Evolutionary conservation across 2,329 filamentous ascomycete species (phyloP).

Genomic region (Cadophora gregata): DNA sequence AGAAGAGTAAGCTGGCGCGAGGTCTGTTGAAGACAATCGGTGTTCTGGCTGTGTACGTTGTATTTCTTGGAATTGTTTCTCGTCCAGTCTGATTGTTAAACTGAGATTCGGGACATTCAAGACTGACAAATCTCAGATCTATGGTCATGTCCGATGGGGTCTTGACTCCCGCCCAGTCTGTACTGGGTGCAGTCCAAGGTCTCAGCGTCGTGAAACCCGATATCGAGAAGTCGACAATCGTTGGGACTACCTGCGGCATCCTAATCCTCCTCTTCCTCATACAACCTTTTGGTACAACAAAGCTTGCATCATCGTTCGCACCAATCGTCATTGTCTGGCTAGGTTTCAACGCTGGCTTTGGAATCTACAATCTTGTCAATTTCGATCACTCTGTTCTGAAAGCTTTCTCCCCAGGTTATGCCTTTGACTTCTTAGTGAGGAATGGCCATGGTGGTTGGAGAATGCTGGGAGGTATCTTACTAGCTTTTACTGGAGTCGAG

Average conservation of each 20-base stretch:
- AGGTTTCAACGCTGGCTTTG: constrained; percentile 64
- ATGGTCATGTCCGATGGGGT: constrained; percentile 70
- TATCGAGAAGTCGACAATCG: constrained; percentile 60
- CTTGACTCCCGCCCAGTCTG: constrained; percentile 71
- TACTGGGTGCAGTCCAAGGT: constrained; percentile 71
- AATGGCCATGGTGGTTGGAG: constrained; percentile 65
- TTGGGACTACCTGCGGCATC: constrained; percentile 68
- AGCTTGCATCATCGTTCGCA: constrained; percentile 64
- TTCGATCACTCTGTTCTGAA: constrained; percentile 59
- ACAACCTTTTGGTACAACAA: constrained; percentile 68
- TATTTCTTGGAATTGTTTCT: neutral
- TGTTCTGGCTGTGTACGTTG: constrained; percentile 60
- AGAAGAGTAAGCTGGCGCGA: constrained; percentile 59
- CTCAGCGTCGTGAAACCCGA: constrained; percentile 62
- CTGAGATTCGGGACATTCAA: neutral
- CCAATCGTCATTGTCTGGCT: constrained; percentile 74
- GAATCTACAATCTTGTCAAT: constrained; percentile 64
- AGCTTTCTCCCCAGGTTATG: constrained; percentile 63
- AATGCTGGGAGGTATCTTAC: constrained; percentile 69
- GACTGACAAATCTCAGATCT: constrained; percentile 43
- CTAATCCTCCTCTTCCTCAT: constrained; percentile 66
- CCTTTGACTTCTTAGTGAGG: constrained; percentile 63
- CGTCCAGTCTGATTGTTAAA: neutral
- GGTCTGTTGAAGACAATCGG: constrained; percentile 65
- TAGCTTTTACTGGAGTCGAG: constrained; percentile 78